phyloP scores from a whole-genome alignment of 192 early-diverging fungal species.

The Dimargaris cristalligena region DNA sequence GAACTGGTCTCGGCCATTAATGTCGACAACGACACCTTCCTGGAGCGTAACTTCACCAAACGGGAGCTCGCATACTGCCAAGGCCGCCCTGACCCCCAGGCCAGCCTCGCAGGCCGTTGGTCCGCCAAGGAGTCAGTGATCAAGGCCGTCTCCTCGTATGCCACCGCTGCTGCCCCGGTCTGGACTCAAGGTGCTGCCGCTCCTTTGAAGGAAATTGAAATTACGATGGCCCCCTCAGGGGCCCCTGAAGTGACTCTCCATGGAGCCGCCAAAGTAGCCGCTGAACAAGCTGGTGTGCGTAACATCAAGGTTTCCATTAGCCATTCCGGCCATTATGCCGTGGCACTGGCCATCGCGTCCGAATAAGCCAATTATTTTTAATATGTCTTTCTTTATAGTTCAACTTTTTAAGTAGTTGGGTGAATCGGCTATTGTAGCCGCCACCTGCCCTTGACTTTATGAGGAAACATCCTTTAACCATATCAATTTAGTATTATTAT shows the following conservation, averaged over 20 bases:
- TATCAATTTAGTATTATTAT: not conserved
- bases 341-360: constrained; percentile 67
- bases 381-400: constrained; percentile 13
- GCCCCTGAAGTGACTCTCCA: constrained; percentile 70
- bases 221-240: constrained; percentile 43
- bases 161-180: constrained; percentile 32
- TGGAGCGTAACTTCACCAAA: constrained; percentile 81
- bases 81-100: constrained; percentile 44
- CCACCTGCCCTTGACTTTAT: not conserved
- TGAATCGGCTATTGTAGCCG: not conserved
- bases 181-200: constrained; percentile 69
- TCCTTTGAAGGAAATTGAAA: constrained; percentile 80
- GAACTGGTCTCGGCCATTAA: constrained; percentile 70
- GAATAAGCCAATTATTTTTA: constrained; percentile 19
- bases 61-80: constrained; percentile 69
- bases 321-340: constrained; percentile 78
- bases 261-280: constrained; percentile 61
- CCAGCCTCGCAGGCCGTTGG: constrained; percentile 87
- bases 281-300: constrained; percentile 47
- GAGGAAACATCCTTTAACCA: not conserved
- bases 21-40: constrained; percentile 65
- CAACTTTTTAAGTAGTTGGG: not conserved
- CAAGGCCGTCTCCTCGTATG: constrained; percentile 70
- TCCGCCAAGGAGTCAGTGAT: constrained; percentile 91
- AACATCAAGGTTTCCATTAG: constrained; percentile 80